Conservation (phyloP, 1,139 yeast species). For the Chernovozyma sophiae-reginae region DNA sequence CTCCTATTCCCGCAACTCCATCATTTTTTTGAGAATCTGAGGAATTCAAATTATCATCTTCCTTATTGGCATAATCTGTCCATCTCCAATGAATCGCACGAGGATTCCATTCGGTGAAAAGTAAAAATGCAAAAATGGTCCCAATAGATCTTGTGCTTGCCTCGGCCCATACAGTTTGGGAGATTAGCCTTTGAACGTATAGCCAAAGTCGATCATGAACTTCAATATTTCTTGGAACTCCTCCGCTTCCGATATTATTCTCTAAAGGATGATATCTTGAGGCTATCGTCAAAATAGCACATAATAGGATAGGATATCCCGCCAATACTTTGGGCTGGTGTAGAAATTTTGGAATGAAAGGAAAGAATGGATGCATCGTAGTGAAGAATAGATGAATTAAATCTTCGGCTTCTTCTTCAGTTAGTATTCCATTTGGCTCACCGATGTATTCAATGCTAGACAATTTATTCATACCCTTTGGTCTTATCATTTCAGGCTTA, state of each 20-base stretch:
- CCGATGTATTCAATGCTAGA: slow-evolving; percentile 67
- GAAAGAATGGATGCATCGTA: slow-evolving; percentile 86
- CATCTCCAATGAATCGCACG: slow-evolving; percentile 88
- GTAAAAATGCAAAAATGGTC: slow-evolving; percentile 74
- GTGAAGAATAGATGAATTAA: slow-evolving; percentile 65
- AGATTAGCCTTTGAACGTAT: slow-evolving; percentile 73
- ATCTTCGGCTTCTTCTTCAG: slow-evolving; percentile 63
- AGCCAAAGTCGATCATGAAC: slow-evolving; percentile 81
- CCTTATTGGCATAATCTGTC: slow-evolving; percentile 78
- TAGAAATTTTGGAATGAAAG: slow-evolving; percentile 73
- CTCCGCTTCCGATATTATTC: slow-evolving; percentile 26
- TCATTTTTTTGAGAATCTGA: slow-evolving; percentile 2
- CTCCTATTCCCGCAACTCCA: slow-evolving; percentile 68
- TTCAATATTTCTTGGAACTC: slow-evolving; percentile 48
- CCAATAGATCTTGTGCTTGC: slow-evolving; percentile 86
- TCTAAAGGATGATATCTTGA: slow-evolving; percentile 67
- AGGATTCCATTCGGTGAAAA: slow-evolving; percentile 96
- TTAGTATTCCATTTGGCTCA: slow-evolving; percentile 49
- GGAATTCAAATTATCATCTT: slow-evolving; percentile 28
- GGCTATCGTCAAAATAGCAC: slow-evolving; percentile 76
- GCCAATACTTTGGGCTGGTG: slow-evolving; percentile 65
- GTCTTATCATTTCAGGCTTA: slow-evolving; percentile 47
- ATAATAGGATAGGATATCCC: slow-evolving; percentile 73
- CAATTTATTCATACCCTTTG: slow-evolving; percentile 48
- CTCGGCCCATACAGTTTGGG: slow-evolving; percentile 93